These are phyloP conservation scores for Psilocybe cubensis DNA, from an alignment of 768 basidiomycete species.

Conservation along the genomic window DNA sequence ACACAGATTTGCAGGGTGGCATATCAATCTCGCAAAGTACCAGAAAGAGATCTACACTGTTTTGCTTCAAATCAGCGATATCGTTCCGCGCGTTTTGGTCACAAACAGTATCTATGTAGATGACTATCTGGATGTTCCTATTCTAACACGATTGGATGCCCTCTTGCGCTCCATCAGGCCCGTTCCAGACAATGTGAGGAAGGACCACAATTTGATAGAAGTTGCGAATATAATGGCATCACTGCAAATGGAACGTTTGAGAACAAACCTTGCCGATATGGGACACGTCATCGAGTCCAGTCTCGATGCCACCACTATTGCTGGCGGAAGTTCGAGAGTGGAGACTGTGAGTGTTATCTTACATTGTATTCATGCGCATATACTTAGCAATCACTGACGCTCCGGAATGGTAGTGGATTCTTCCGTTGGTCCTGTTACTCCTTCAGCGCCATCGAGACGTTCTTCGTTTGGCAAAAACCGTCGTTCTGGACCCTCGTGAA, in stretches of 20 bases:
- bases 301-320: constrained; percentile 6
- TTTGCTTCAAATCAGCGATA: constrained; percentile 5
- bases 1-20: constrained; percentile 8
- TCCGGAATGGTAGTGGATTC: constrained; percentile 5
- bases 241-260: constrained; percentile 1
- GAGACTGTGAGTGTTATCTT: constrained; percentile 8
- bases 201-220: constrained; percentile 3
- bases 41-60: constrained; percentile 11
- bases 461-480: background rate
- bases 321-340: constrained; percentile 4
- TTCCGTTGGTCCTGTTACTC: constrained; percentile 2
- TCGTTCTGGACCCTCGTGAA: constrained; percentile 1
- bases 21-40: constrained; percentile 7
- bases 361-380: background rate
- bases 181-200: constrained; percentile 1
- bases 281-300: constrained; percentile 3
- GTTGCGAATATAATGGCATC: constrained; percentile 1
- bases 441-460: constrained; percentile 4
- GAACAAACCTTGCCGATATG: constrained; percentile 9
- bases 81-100: constrained; percentile 2
- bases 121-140: constrained; percentile 8
- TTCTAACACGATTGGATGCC: constrained; percentile 5
- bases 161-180: constrained; percentile 7
- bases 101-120: constrained; percentile 10
- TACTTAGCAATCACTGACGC: background rate